phyloP scores from a whole-genome alignment of 257 asterid genomes.

The Ballota nigra region DNA sequence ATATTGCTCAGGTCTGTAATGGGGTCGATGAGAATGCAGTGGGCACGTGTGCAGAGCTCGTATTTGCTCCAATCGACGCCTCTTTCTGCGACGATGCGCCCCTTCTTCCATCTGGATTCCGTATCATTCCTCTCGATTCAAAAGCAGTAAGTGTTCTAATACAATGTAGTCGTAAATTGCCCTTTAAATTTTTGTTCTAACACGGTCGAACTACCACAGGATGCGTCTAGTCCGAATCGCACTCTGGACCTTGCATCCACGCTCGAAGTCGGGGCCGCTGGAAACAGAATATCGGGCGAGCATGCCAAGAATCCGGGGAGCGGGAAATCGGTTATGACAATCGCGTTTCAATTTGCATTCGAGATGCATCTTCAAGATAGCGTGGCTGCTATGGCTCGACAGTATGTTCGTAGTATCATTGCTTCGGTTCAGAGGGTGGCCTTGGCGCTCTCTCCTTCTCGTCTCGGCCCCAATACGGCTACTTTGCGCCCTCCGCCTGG shows the following conservation, averaged over 20 bases:
- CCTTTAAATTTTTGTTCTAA: not conserved
- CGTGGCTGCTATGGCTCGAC: slow-evolving; percentile 88
- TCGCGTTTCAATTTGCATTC: slow-evolving; percentile 91
- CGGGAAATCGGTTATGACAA: slow-evolving; percentile 88
- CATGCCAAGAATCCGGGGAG: slow-evolving; percentile 35
- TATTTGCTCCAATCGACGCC: slow-evolving; percentile 96
- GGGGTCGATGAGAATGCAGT: slow-evolving; percentile 90
- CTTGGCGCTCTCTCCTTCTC: slow-evolving; percentile 81
- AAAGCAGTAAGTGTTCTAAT: slow-evolving; percentile 45
- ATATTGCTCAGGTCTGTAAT: slow-evolving; percentile 68
- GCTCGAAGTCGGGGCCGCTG: slow-evolving; percentile 72
- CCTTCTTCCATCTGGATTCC: slow-evolving; percentile 97
- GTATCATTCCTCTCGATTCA: slow-evolving; percentile 83
- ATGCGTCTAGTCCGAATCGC: slow-evolving; percentile 72
- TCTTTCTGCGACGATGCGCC: slow-evolving; percentile 96
- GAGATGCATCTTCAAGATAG: slow-evolving; percentile 86
- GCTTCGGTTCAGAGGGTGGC: slow-evolving; percentile 98
- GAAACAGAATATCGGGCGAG: slow-evolving; percentile 45
- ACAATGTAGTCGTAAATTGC: not conserved
- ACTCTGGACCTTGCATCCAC: slow-evolving; percentile 94
- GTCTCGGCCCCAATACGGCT: slow-evolving; percentile 43
- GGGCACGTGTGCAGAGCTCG: slow-evolving; percentile 81
- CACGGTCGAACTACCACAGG: slow-evolving; percentile 35
- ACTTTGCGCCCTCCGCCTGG: slow-evolving; percentile 68
- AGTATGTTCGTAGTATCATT: slow-evolving; percentile 82